Percentiles rank a stretch among this genome's conserved stretches.
phyloP scores from a whole-genome alignment of 2,329 filamentous ascomycete species.

The Penicillium glabrum region DNA sequence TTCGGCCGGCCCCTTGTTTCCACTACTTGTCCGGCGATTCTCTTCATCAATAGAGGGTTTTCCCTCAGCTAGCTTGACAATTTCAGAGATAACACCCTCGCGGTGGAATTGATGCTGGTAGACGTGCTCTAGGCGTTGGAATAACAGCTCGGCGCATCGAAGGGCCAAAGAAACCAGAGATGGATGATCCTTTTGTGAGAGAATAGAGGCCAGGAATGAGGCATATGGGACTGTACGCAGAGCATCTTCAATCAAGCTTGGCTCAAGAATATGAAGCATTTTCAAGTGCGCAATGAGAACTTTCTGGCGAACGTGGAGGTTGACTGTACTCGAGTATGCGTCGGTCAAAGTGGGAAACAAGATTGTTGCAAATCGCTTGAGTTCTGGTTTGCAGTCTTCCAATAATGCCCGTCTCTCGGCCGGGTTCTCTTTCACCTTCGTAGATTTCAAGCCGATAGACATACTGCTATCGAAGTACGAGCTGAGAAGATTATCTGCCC shows the following conservation, averaged over 20 bases:
- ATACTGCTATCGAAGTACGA: constrained; percentile 50
- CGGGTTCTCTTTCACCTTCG: constrained; percentile 55
- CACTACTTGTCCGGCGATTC: background rate
- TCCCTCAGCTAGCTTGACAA: constrained; percentile 70
- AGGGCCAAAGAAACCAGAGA: constrained; percentile 82
- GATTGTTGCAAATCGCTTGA: constrained; percentile 89
- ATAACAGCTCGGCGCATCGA: constrained; percentile 83
- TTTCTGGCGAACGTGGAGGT: constrained; percentile 89
- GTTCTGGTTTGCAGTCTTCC: constrained; percentile 77
- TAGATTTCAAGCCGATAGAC: constrained; percentile 33
- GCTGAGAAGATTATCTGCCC: constrained; percentile 48
- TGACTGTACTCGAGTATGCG: constrained; percentile 96
- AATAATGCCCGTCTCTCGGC: constrained; percentile 82
- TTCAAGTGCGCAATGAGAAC: constrained; percentile 94
- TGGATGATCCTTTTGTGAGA: constrained; percentile 92
- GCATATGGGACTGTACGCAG: constrained; percentile 88
- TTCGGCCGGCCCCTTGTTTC: constrained; percentile 8
- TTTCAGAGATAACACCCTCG: constrained; percentile 91
- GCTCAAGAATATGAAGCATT: constrained; percentile 95
- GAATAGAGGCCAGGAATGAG: constrained; percentile 89
- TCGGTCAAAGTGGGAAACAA: constrained; percentile 93
- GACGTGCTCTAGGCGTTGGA: constrained; percentile 78
- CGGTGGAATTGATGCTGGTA: constrained; percentile 97
- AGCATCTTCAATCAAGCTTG: constrained; percentile 78
- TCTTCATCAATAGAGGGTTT: constrained; percentile 30